Conservation (phyloP, 2,329 filamentous ascomycete species). For the Fonsecaea nubica region DNA sequence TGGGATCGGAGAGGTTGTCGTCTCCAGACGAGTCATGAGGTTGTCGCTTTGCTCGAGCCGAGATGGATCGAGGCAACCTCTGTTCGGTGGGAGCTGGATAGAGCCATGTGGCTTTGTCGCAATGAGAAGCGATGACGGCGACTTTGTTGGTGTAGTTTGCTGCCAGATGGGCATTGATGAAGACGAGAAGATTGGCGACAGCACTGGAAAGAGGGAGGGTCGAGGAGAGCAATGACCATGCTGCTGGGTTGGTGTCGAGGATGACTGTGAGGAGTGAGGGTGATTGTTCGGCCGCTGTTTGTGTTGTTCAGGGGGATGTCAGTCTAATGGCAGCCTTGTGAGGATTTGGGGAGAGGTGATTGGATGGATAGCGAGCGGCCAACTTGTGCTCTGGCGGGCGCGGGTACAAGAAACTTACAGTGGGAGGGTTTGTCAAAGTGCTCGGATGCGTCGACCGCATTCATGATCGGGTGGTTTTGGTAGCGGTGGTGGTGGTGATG, state of each 20-base stretch:
- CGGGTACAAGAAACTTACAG: slow-evolving; percentile 45
- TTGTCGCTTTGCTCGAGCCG: slow-evolving; percentile 18
- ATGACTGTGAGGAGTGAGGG: slow-evolving; percentile 89
- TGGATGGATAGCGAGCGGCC: neutral
- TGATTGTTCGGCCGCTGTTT: slow-evolving; percentile 55
- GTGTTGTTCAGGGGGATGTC: neutral
- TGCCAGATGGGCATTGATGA: slow-evolving; percentile 94
- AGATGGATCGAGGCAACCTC: slow-evolving; percentile 22
- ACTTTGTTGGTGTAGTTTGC: slow-evolving; percentile 94
- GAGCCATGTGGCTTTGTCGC: slow-evolving; percentile 84
- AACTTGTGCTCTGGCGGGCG: neutral
- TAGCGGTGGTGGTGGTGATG: slow-evolving; percentile 8
- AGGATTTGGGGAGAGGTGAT: slow-evolving; percentile 28
- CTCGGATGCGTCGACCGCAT: slow-evolving; percentile 68
- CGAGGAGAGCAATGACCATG: slow-evolving; percentile 80
- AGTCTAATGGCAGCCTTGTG: slow-evolving; percentile 8
- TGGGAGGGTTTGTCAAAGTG: slow-evolving; percentile 58
- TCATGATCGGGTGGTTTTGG: slow-evolving; percentile 57
- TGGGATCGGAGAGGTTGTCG: slow-evolving; percentile 30
- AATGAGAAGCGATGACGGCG: slow-evolving; percentile 87
- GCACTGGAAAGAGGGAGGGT: slow-evolving; percentile 81
- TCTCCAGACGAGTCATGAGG: slow-evolving; percentile 16
- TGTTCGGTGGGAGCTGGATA: slow-evolving; percentile 67
- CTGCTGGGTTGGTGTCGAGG: slow-evolving; percentile 94
- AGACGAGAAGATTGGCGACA: slow-evolving; percentile 88